Conservation (phyloP, 129 eudicot genomes). For the Chrysanthemum makinoi region DNA sequence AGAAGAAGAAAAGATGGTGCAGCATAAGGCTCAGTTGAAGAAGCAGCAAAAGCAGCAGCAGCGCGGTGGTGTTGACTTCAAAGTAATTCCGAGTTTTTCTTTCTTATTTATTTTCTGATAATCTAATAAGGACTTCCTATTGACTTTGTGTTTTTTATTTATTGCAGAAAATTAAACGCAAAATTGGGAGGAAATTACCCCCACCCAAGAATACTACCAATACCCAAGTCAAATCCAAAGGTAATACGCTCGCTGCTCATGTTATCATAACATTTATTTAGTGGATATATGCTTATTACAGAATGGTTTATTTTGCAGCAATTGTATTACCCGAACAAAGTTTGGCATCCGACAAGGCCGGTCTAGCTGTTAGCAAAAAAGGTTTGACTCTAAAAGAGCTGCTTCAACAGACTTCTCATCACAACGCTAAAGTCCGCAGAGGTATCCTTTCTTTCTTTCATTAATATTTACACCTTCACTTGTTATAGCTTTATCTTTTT, state of each 20-base stretch:
- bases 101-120: no score
- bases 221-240: slow-evolving; percentile 86
- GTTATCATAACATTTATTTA: no score
- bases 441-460: slow-evolving; percentile 35
- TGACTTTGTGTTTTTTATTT: not conserved
- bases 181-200: slow-evolving; percentile 84
- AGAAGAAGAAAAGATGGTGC: slow-evolving; percentile 42
- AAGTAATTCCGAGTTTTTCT: slow-evolving; percentile 28
- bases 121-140: not conserved
- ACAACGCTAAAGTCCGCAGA: slow-evolving; percentile 87
- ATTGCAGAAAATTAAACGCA: slow-evolving; percentile 81
- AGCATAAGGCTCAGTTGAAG: slow-evolving; percentile 61
- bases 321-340: slow-evolving; percentile 93
- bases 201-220: slow-evolving; percentile 86
- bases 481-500: no score
- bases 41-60: slow-evolving; percentile 60
- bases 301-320: slow-evolving; percentile 32
- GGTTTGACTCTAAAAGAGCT: slow-evolving; percentile 94
- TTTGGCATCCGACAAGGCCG: slow-evolving; percentile 79
- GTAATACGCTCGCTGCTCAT: slow-evolving; percentile 18
- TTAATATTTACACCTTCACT: no score
- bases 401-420: slow-evolving; percentile 87
- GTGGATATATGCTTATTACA: not conserved
- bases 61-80: slow-evolving; percentile 87
- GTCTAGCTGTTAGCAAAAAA: slow-evolving; percentile 80